These are phyloP conservation scores for Seminavis robusta DNA, from an alignment of 108 stramenopile genomes.

Conservation along the genomic window DNA sequence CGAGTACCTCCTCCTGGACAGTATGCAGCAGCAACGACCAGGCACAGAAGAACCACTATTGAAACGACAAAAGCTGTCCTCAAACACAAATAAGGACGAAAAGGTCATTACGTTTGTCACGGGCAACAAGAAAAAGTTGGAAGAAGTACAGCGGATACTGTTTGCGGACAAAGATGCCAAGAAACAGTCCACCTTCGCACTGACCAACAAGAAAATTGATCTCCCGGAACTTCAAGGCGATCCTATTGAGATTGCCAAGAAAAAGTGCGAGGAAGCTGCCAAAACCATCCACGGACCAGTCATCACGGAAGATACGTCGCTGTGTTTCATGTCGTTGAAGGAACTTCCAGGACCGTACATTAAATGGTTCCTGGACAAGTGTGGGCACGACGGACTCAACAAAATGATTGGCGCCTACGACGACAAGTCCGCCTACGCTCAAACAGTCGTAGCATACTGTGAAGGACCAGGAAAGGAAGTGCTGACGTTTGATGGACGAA, in stretches of 20 bases:
- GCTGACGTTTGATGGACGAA: slow-evolving; percentile 56
- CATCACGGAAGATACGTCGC: slow-evolving; percentile 87
- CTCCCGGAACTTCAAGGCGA: slow-evolving; percentile 84
- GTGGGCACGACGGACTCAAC: slow-evolving; percentile 84
- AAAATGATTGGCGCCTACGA: slow-evolving; percentile 51
- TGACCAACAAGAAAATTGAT: slow-evolving; percentile 44
- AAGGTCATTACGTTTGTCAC: slow-evolving; percentile 82
- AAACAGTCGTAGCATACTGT: slow-evolving; percentile 86
- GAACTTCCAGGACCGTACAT: slow-evolving; percentile 93
- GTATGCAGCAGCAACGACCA: not conserved
- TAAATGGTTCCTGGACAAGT: slow-evolving; percentile 91
- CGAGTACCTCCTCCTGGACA: not conserved
- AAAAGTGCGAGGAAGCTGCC: slow-evolving; percentile 81
- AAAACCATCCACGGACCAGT: slow-evolving; percentile 60
- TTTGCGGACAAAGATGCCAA: slow-evolving; percentile 5
- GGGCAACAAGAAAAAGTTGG: slow-evolving; percentile 91
- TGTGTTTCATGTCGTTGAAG: slow-evolving; percentile 86
- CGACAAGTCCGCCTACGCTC: slow-evolving; percentile 83
- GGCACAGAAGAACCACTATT: not conserved
- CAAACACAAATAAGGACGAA: not conserved
- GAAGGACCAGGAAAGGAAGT: slow-evolving; percentile 71
- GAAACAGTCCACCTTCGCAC: slow-evolving; percentile 20
- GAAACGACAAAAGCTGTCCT: not conserved
- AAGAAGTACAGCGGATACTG: slow-evolving; percentile 75
- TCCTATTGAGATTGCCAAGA: slow-evolving; percentile 74